Conservation (phyloP, 176 grass and related monocot genomes). For the Coix lacrymajobi region DNA sequence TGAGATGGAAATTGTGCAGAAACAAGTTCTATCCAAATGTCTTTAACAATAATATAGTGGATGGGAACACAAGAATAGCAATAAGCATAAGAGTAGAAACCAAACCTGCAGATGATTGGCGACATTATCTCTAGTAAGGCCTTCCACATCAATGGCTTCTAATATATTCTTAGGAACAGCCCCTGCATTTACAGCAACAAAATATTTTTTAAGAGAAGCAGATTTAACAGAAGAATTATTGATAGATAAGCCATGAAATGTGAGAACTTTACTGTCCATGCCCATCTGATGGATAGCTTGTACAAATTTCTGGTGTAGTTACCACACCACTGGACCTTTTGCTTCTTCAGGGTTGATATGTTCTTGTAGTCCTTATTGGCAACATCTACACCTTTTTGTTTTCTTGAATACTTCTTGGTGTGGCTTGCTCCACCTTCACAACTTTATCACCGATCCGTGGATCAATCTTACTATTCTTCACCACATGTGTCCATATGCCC, state of each 20-base stretch:
- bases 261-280: slow-evolving; percentile 48
- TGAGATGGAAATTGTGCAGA: too few species aligned
- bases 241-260: not conserved
- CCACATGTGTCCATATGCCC: too few species aligned
- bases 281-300: slow-evolving; percentile 44
- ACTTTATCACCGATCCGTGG: too few species aligned
- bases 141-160: slow-evolving; percentile 42
- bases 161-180: slow-evolving; percentile 67
- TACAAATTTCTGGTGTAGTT: slow-evolving; percentile 62
- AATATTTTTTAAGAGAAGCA: not conserved
- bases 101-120: slow-evolving; percentile 72
- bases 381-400: not conserved
- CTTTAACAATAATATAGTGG: not conserved
- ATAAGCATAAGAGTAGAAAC: not conserved
- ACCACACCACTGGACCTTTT: slow-evolving; percentile 46
- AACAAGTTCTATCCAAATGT: too few species aligned
- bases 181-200: slow-evolving; percentile 26
- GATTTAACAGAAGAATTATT: not conserved
- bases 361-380: slow-evolving; percentile 7
- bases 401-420: slow-evolving; percentile 28
- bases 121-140: slow-evolving; percentile 52
- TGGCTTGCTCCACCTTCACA: not conserved
- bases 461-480: too few species aligned
- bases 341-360: slow-evolving; percentile 17
- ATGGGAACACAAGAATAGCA: not conserved